A percentile compares a stretch with the other conserved stretches of the same genome.
These are phyloP conservation scores for Calonectria henricotiae DNA, from an alignment of 2,329 filamentous ascomycete species.

Conservation along the genomic window DNA sequence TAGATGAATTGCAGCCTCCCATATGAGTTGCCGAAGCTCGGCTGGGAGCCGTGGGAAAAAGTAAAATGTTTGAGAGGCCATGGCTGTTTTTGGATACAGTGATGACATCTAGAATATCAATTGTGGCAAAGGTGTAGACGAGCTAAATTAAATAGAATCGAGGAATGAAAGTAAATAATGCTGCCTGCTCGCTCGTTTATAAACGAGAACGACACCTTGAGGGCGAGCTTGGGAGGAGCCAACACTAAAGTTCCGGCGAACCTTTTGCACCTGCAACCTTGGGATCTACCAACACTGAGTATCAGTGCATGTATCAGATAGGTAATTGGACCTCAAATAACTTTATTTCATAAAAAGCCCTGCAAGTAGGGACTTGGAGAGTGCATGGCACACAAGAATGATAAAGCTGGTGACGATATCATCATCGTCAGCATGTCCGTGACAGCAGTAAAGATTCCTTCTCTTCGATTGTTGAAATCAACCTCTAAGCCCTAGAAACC, in stretches of 20 bases:
- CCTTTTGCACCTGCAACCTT: neutral
- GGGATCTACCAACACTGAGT: neutral
- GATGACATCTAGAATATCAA: neutral
- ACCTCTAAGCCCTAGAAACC: slow-evolving; percentile 46
- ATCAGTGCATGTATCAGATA: neutral
- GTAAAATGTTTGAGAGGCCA: neutral
- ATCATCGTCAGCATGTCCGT: neutral
- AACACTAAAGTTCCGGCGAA: too few species aligned
- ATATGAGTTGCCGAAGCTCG: neutral
- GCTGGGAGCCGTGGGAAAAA: neutral
- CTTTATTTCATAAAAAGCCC: neutral
- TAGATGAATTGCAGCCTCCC: neutral
- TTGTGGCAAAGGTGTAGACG: neutral
- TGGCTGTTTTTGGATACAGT: neutral
- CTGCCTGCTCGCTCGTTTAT: too few species aligned
- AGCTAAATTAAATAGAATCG: too few species aligned
- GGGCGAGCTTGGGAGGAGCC: too few species aligned
- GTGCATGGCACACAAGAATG: slow-evolving; percentile 20
- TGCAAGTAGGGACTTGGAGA: neutral
- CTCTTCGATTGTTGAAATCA: slow-evolving; percentile 37
- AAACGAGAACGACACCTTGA: too few species aligned
- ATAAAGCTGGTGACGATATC: neutral
- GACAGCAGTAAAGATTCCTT: slow-evolving; percentile 1
- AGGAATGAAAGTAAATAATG: too few species aligned
- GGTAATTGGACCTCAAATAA: neutral